Evolutionary conservation across 2,329 filamentous ascomycete genomes (phyloP), one percentile per base, ranked within the genome.

Genomic region (Colletotrichum australisinense): DNA sequence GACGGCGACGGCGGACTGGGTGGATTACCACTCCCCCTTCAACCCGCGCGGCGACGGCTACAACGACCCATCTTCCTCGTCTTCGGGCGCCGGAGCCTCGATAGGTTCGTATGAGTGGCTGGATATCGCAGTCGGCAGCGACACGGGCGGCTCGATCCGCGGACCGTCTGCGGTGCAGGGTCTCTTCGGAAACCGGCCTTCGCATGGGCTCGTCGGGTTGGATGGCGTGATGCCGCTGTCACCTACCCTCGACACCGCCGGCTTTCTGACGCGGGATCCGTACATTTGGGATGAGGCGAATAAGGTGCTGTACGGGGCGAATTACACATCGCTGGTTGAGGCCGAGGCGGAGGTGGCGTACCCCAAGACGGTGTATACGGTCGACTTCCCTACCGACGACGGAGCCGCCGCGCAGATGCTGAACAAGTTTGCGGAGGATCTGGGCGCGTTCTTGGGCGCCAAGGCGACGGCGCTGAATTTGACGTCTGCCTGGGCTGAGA

Each of bases 21-120:
- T 83, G 5, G 81, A 82, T 62, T 79, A 78, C 59, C 82, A 82
- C 58, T 80, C 81, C 2, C 84, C 84, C 4, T 85, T 84, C 75
- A 85, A 85, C 70, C 83, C 84, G 1, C 78, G 84, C n/a, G 87
- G 84, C 1, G 87, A 89, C 74, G 83, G 85, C 2, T 87, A 87
- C 63, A 84, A 84, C 72, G 78, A 81, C 12, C 85, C 84, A 1
- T 87, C 86, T 0, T 87, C 79, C 0, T 82, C 80, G 2, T 82
- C 81, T 1, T 78, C 80, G 0, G 83, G 82, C 0, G 74, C 74
- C 53, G 74, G 74, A 12, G 83, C 82, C 0, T 81, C 82, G 0
- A 73, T 85, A 0, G 83, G 80, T 4, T 79, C 82, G 2, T 87
- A 87, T 56, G 80, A 81, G 16, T 87, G 85, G 86, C 78, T 87